Base-by-base conservation (phyloP, 257 asterid genomes). In the Nicotiana sylvestris region DNA sequence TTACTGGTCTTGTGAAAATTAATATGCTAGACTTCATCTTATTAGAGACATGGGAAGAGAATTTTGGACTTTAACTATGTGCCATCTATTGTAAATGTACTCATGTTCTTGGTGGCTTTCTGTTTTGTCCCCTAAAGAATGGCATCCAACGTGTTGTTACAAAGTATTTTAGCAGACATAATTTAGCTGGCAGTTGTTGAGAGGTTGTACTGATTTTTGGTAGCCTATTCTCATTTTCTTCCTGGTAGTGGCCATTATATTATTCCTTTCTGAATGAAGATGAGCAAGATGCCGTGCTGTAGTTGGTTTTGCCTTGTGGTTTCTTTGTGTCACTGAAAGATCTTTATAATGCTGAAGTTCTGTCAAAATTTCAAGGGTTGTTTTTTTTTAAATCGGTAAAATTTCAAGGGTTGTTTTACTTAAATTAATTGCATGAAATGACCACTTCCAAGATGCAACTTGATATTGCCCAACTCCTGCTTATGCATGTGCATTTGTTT, bases 361-460 rank as follows among this genome's bases (percentile, higher is more conserved):
- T 39, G n/a, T 70, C n/a, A 17, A 43, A 9, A n/a, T 39, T 43
- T 70, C 55, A 70, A 39, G 46, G 78, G n/a, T 70, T n/a, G 11
- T 39, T n/a, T n/a, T 43, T 39, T 39, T 37, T 1, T 43, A 1
- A 21, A 21, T 43, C 3, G 0, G 49, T 43, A 17, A 43, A 3
- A 39, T 39, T 43, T 70, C 30, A 39, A 39, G 25, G 78, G 33
- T 70, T 10, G 57, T 39, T n/a, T 12, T 68, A 9, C 77, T 18
- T 21, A 70, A 39, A 10, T 70, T 39, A 39, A 70, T 70, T 70
- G 32, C 78, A 70, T 70, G 58, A 70, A 61, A 39, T 70, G 1
- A 70, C 10, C 78, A 70, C 78, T 69, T 69, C 78, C 43, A 53
- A n/a, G 77, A 39, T 70, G 78, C 78, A 1, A n/a, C n/a, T n/a